Percentiles rank a stretch among this genome's conserved stretches.
Evolutionary conservation across 352 stramenopile genomes (phyloP).

Genomic region (Peronospora farinosa): DNA sequence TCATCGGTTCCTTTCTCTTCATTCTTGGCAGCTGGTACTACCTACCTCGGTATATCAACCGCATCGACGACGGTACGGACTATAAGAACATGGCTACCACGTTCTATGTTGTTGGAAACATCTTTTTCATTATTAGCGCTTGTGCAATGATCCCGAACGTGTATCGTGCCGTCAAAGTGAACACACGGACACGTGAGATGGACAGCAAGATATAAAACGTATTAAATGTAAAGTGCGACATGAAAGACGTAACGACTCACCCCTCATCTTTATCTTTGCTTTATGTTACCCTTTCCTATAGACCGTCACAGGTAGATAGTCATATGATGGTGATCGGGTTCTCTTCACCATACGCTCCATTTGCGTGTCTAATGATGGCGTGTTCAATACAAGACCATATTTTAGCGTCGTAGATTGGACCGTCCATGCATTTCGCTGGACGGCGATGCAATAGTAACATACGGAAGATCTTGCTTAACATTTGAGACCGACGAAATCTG

Average conservation of each 20-base stretch:
- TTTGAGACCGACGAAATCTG: no score
- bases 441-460: no score
- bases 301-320: no score
- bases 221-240: constrained; percentile 14
- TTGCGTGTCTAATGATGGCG: no score
- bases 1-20: constrained; percentile 62
- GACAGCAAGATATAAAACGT: constrained; percentile 29
- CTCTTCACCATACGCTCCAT: no score
- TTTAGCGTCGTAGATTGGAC: no score
- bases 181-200: constrained; percentile 8
- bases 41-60: constrained; percentile 65
- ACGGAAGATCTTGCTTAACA: no score
- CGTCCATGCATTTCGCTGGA: no score
- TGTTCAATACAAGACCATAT: no score
- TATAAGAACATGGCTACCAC: constrained; percentile 77
- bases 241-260: background rate
- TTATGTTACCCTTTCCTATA: background rate
- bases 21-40: constrained; percentile 80
- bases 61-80: constrained; percentile 44
- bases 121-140: constrained; percentile 74
- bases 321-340: no score
- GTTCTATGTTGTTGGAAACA: constrained; percentile 63
- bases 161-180: constrained; percentile 38
- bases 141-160: constrained; percentile 53
- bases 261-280: background rate